Evolutionary conservation across 352 stramenopile genomes (phyloP).

Genomic region (Phytophthora kernoviae): DNA sequence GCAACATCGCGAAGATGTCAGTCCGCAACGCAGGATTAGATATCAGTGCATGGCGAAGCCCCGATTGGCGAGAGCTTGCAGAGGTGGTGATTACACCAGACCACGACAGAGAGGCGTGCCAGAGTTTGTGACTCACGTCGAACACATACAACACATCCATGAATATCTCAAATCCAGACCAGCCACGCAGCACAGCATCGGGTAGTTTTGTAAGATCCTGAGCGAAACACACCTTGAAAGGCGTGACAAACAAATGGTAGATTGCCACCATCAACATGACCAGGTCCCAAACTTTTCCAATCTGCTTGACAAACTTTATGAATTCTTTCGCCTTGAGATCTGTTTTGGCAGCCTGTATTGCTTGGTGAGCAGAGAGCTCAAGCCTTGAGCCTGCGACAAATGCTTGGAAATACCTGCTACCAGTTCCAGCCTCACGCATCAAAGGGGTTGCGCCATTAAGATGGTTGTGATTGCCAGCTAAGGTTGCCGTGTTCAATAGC

Average conservation of each 20-base stretch:
- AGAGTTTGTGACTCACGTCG: constrained; percentile 49
- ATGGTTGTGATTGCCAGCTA: constrained; percentile 3
- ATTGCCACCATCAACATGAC: constrained; percentile 48
- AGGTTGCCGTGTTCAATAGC: background rate
- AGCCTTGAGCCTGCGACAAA: constrained; percentile 5
- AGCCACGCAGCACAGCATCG: constrained; percentile 25
- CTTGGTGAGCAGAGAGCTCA: constrained; percentile 13
- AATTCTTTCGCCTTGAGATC: constrained; percentile 47
- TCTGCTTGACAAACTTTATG: constrained; percentile 35
- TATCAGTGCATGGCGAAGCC: constrained; percentile 8
- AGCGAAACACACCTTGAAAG: constrained; percentile 67
- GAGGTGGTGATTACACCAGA: constrained; percentile 2
- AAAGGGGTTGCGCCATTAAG: constrained; percentile 12
- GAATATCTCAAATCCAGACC: constrained; percentile 59
- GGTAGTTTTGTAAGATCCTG: constrained; percentile 41
- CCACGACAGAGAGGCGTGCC: constrained; percentile 17
- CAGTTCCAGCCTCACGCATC: background rate
- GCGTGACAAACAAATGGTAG: constrained; percentile 49
- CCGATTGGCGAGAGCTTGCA: background rate
- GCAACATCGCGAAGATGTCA: constrained; percentile 52
- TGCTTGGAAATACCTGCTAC: background rate
- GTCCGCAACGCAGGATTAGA: constrained; percentile 38
- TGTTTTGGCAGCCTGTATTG: constrained; percentile 3
- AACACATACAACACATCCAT: constrained; percentile 54
- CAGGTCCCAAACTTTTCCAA: constrained; percentile 54